Evolutionary conservation across 805 yeast species (phyloP).

Genomic region (Cephaloascus albidus): DNA sequence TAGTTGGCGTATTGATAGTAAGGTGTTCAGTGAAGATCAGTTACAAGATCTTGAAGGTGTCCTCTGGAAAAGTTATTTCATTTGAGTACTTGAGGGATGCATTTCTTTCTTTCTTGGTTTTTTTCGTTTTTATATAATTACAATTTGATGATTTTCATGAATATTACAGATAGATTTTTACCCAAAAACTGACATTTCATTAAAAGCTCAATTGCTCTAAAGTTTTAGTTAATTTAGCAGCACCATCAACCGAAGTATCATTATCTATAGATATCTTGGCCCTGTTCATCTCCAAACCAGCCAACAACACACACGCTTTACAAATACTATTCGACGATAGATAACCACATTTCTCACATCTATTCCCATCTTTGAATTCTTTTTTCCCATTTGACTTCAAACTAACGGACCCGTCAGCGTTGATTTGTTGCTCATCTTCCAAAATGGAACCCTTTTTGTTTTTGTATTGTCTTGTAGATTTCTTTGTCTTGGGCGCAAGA

Average conservation of each 20-base stretch:
- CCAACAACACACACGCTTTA: constrained; percentile 85
- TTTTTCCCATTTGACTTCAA: constrained; percentile 13
- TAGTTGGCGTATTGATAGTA: constrained; percentile 89
- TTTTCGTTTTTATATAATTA: too few relatives aligned
- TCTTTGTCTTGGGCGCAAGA: constrained; percentile 46
- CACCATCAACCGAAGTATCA: constrained; percentile 46
- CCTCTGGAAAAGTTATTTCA: constrained; percentile 84
- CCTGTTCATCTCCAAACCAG: constrained; percentile 71
- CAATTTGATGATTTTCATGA: too few relatives aligned
- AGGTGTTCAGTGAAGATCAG: constrained; percentile 66
- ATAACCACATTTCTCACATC: constrained; percentile 88
- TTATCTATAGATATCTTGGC: constrained; percentile 55
- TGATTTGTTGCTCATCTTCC: constrained; percentile 38
- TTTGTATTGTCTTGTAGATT: constrained; percentile 23
- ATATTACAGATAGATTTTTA: too few relatives aligned
- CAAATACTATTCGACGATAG: constrained; percentile 81
- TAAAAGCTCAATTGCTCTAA: constrained; percentile 60
- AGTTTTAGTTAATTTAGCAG: constrained; percentile 51
- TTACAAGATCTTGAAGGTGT: constrained; percentile 92
- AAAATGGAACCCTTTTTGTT: constrained; percentile 13
- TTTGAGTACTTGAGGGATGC: too few relatives aligned
- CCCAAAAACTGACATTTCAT: too few relatives aligned
- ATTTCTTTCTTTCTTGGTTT: too few relatives aligned
- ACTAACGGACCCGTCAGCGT: constrained; percentile 55
- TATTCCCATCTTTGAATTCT: constrained; percentile 50